Percentiles rank a stretch among this genome's conserved stretches.
Evolutionary conservation across 2,329 filamentous ascomycete species (phyloP).

Genomic region (Fusarium equiseti): DNA sequence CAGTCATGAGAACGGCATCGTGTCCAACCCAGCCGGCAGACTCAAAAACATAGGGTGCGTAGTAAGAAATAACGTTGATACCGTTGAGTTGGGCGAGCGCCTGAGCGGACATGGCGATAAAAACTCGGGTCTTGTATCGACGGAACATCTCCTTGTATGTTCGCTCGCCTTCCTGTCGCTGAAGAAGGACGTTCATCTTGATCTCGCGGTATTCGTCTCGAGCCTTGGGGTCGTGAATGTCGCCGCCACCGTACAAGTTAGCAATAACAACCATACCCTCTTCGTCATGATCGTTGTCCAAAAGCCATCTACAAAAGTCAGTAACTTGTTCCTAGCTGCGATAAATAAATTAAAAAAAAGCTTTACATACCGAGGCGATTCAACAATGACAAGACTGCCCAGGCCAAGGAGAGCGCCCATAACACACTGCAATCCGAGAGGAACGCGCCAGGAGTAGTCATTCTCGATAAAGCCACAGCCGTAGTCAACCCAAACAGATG

Average conservation of each 20-base stretch:
- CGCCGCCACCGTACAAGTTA: conserved; percentile 94
- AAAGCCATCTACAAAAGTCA: conserved; percentile 78
- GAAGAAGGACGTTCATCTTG: conserved; percentile 95
- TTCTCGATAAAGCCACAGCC: conserved; percentile 91
- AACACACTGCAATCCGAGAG: conserved; percentile 90
- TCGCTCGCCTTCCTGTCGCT: conserved; percentile 94
- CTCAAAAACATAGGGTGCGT: conserved; percentile 95
- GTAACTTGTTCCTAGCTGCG: conserved; percentile 11
- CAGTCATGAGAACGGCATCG: conserved; percentile 94
- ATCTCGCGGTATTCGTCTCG: conserved; percentile 98
- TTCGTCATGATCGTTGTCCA: conserved; percentile 98
- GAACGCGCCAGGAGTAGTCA: conserved; percentile 90
- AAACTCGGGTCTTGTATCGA: conserved; percentile 89
- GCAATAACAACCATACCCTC: conserved; percentile 99
- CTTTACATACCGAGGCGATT: conserved; percentile 84
- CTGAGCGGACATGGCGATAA: conserved; percentile 99
- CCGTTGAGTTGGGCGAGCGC: conserved; percentile 96
- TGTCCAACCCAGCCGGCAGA: conserved; percentile 96
- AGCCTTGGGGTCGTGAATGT: conserved; percentile 92
- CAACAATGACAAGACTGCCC: conserved; percentile 92
- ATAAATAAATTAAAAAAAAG: conserved; percentile 2
- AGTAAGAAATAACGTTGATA: conserved; percentile 99
- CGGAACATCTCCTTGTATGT: conserved; percentile 95
- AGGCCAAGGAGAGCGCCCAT: conserved; percentile 90
- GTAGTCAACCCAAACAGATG: conserved; percentile 99